Conservation (phyloP, 805 yeast species). For the Ogataea methanolica region DNA sequence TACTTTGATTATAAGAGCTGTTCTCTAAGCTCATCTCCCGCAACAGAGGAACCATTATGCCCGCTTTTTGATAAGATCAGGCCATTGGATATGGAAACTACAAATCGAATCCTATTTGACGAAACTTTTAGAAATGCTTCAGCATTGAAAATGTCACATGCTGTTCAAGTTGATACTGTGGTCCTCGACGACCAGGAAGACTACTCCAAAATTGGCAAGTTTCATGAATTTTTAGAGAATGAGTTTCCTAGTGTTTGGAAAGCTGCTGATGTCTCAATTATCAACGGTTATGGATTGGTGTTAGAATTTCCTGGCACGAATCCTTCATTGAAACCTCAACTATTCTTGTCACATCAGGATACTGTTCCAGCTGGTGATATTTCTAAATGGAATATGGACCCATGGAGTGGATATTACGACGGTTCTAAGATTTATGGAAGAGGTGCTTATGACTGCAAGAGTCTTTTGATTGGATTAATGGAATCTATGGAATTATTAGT, state of each 20-base stretch:
- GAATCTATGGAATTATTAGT: conserved; percentile 59
- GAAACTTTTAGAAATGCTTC: conserved; percentile 30
- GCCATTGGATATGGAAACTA: neutral
- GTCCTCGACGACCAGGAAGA: conserved; percentile 40
- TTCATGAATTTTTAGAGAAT: conserved; percentile 49
- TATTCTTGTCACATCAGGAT: conserved; percentile 72
- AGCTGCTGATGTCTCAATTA: conserved; percentile 44
- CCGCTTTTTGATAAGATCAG: neutral
- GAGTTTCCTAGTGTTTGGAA: conserved; percentile 52
- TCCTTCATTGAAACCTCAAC: conserved; percentile 49
- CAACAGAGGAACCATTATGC: neutral
- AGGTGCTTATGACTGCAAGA: conserved; percentile 72
- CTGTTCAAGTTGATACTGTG: conserved; percentile 46
- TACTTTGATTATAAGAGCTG: no score
- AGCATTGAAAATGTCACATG: conserved; percentile 38
- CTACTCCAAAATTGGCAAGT: conserved; percentile 39
- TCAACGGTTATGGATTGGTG: conserved; percentile 59
- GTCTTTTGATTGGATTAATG: conserved; percentile 54
- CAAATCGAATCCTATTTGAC: conserved; percentile 27
- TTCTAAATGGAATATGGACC: conserved; percentile 65
- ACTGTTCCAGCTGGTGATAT: conserved; percentile 69
- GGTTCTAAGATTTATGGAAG: conserved; percentile 66
- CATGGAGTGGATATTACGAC: conserved; percentile 60
- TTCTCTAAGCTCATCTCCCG: no score
- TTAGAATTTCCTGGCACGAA: conserved; percentile 59